Conservation (phyloP, 257 asterid species). For the Nicotiana tomentosiformis region DNA sequence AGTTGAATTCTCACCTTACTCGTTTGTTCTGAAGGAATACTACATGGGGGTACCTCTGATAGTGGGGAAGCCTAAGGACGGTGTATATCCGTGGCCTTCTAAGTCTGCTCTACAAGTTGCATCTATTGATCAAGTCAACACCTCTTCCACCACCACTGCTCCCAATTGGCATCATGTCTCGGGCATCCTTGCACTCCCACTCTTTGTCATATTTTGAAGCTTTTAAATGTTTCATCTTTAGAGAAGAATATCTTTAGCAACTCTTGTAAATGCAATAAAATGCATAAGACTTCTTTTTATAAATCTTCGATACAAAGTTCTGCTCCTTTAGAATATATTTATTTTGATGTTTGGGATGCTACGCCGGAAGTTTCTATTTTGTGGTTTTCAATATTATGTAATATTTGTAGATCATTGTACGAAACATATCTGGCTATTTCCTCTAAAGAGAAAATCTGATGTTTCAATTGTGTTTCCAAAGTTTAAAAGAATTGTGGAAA, state of each 20-base stretch:
- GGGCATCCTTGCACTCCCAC: not conserved
- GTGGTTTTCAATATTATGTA: not conserved
- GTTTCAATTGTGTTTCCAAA: not conserved
- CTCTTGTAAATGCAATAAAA: not conserved
- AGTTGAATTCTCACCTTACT: not conserved
- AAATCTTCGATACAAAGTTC: not conserved
- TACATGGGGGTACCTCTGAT: not conserved
- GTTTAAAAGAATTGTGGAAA: not conserved
- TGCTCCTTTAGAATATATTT: not conserved
- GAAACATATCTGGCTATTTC: not conserved
- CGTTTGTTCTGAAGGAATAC: not conserved
- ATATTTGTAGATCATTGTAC: not conserved
- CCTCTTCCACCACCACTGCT: not conserved
- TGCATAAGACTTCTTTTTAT: not conserved
- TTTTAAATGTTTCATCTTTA: not conserved
- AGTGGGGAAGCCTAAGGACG: not conserved
- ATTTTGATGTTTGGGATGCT: not conserved
- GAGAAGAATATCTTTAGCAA: not conserved
- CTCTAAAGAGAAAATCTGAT: not conserved
- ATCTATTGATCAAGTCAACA: not conserved
- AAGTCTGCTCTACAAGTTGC: not conserved
- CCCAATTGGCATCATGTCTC: not conserved
- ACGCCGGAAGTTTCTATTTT: not conserved
- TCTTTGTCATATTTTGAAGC: not conserved
- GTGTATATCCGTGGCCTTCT: not conserved